Percentiles rank a stretch among this genome's conserved stretches.
These are phyloP conservation scores for Ophioceras dolichostomum DNA, from an alignment of 2,329 filamentous ascomycete species.

Conservation along the genomic window DNA sequence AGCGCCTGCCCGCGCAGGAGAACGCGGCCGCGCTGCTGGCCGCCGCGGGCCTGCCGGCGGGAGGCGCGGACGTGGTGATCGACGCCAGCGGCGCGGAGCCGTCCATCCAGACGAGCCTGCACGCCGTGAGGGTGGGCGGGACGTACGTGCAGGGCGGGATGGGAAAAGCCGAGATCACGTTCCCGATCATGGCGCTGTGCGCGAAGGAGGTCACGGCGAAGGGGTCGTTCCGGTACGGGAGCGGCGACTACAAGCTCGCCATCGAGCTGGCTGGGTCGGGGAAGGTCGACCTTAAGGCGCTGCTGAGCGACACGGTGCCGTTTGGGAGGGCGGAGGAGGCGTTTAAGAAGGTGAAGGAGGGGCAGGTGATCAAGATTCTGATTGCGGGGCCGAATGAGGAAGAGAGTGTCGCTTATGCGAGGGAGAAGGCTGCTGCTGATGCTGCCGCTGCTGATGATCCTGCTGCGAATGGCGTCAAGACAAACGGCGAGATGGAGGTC, in stretches of 20 bases:
- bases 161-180: constrained; percentile 76
- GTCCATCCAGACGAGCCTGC: constrained; percentile 62
- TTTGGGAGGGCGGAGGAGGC: constrained; percentile 79
- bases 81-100: constrained; percentile 72
- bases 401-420: too few species aligned
- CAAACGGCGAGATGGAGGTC: background rate
- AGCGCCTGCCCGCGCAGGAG: constrained; percentile 51
- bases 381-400: constrained; percentile 50
- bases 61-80: constrained; percentile 65
- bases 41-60: constrained; percentile 40
- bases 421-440: background rate
- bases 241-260: constrained; percentile 77
- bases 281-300: constrained; percentile 67
- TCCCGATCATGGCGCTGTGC: constrained; percentile 85
- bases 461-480: background rate
- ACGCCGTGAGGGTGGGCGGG: constrained; percentile 58
- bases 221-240: constrained; percentile 82
- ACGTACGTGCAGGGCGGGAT: constrained; percentile 81
- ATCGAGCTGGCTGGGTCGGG: constrained; percentile 64
- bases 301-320: constrained; percentile 65
- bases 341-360: constrained; percentile 75
- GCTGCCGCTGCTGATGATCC: background rate
- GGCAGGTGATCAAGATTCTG: constrained; percentile 62
- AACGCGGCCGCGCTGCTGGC: constrained; percentile 60
- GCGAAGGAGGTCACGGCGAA: constrained; percentile 79